Conservation (phyloP, 495 filamentous ascomycete genomes). For the Sabuloglossum arenarium region DNA sequence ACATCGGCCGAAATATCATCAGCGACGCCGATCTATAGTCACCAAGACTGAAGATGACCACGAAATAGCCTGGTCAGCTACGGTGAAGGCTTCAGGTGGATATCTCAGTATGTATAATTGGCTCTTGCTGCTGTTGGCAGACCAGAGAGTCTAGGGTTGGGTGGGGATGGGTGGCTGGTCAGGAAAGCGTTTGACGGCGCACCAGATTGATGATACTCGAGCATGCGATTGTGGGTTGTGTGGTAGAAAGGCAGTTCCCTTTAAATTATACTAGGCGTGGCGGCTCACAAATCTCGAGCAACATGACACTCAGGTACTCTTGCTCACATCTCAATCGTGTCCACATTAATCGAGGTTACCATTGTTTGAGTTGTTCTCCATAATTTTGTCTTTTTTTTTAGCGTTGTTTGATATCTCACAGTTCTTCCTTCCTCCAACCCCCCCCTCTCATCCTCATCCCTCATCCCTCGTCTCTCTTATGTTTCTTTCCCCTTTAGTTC, state of each 20-base stretch:
- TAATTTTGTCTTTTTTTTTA: neutral
- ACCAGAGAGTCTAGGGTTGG: neutral
- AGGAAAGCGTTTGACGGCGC: neutral
- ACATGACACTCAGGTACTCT: neutral
- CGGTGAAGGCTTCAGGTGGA: conserved; percentile 60
- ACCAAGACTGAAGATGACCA: too few relatives aligned
- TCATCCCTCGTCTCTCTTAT: too few relatives aligned
- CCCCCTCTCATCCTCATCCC: too few relatives aligned
- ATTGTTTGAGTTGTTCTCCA: neutral
- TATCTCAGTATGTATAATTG: conserved; percentile 51
- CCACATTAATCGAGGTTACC: neutral
- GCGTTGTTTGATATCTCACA: neutral
- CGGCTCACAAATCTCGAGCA: neutral
- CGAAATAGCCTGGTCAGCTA: conserved; percentile 38
- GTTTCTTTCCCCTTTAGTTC: too few relatives aligned
- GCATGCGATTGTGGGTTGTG: too few relatives aligned
- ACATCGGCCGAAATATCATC: too few relatives aligned
- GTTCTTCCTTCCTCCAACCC: neutral
- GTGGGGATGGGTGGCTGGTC: neutral
- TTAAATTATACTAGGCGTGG: neutral
- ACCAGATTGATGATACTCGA: too few relatives aligned
- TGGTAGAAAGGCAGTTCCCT: neutral
- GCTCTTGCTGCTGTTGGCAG: neutral
- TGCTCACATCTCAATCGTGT: neutral
- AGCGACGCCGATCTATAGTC: too few relatives aligned